Evolutionary conservation across 2,329 filamentous ascomycete species (phyloP), one percentile per base, ranked within the genome.

Genomic region (Beauveria varroae): DNA sequence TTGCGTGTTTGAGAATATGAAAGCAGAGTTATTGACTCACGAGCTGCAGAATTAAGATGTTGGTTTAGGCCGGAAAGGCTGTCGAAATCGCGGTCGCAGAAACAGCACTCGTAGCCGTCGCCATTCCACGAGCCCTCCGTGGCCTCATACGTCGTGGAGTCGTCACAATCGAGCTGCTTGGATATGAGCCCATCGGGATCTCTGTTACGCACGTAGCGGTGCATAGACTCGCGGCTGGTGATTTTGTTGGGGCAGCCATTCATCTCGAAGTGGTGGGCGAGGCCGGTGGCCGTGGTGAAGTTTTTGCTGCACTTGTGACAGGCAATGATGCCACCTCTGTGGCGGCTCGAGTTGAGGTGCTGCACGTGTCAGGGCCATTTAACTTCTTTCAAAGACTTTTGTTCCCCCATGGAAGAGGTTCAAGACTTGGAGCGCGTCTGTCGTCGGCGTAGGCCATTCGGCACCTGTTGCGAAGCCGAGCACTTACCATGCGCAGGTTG

Each of bases 251-350:
- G 76, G 57, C 85, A 88, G 0, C 74, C 70, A n/a, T 80, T 79
- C 0, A 66, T 71, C 64, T 88, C 86, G 1, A 88, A 70, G 64
- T 88, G 83, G 67, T 85, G 75, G 0, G 73, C 67, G 5, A 87
- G 65, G 4, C 83, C 85, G 1, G 79, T 82, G 1, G 83, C 82
- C 0, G 79, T 79, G 12, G 77, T 73, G 64, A 75, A 83, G 6
- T 5, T 20, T 1, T 43, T 62, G 41, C 72, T 68, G 72, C 85
- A 88, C 67, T 82, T 86, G 0, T 81, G 84, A 62, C 85, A 88
- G 0, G 44, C 1, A 8, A 85, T 68, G 2, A 69, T 69, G 0
- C 53, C 62, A 59, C 78, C 78, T 0, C 74, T 75, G 64, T 88
- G 85, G 56, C 69, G 65, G 7, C 72, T 72, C 0, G 83, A 86